A percentile compares a stretch with the other conserved stretches of the same genome.
phyloP scores from a whole-genome alignment of 768 basidiomycete species.

The Pleurotus platypus region DNA sequence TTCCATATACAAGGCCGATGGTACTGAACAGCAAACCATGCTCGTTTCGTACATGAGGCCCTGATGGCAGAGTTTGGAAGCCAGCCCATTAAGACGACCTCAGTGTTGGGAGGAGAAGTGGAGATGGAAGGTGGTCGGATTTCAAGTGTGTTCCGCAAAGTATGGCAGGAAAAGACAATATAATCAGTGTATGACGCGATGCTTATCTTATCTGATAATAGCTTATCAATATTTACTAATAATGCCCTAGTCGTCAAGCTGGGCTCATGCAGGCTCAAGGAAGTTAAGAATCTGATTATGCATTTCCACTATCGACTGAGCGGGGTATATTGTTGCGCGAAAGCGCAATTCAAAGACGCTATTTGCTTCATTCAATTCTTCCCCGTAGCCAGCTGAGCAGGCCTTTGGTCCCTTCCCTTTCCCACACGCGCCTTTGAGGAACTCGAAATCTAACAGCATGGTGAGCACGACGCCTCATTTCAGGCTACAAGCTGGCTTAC shows the following conservation, averaged over 20 bases:
- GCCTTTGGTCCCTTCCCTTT: slow-evolving; percentile 82
- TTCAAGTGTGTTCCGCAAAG: neutral
- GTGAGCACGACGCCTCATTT: neutral
- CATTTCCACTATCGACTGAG: no score
- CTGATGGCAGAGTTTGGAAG: neutral
- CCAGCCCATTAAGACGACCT: slow-evolving; percentile 2
- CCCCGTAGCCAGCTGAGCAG: slow-evolving; percentile 76
- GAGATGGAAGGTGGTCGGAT: neutral
- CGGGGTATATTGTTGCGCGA: no score
- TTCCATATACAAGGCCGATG: neutral
- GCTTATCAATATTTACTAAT: neutral
- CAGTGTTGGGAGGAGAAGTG: neutral
- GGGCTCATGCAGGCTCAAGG: no score
- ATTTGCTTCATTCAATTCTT: slow-evolving; percentile 49
- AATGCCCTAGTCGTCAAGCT: neutral
- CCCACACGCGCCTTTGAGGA: slow-evolving; percentile 79
- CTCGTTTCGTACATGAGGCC: neutral
- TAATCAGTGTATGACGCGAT: no score
- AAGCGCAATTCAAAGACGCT: no score
- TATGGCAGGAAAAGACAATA: no score
- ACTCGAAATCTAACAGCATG: slow-evolving; percentile 62
- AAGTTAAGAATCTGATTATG: no score
- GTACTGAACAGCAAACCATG: neutral
- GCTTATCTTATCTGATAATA: slow-evolving; percentile 8
- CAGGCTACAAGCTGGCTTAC: slow-evolving; percentile 40